phyloP scores from a whole-genome alignment of 768 basidiomycete species.

The Suillus variegatus region DNA sequence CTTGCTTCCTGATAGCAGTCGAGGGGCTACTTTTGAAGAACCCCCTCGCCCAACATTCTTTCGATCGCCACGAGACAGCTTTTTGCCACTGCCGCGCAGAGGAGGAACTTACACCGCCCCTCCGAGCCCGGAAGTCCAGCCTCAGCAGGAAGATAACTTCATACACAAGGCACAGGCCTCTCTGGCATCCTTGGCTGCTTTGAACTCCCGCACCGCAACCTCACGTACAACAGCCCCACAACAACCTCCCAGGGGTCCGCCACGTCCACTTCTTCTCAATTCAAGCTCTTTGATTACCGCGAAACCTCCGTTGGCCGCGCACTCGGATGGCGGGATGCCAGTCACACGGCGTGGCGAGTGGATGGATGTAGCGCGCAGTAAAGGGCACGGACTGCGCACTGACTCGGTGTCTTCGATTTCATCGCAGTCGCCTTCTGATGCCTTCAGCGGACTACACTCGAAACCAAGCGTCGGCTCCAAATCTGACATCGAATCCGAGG shows the following conservation, averaged over 20 bases:
- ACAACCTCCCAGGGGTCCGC: constrained; percentile 49
- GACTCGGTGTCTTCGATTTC: constrained; percentile 67
- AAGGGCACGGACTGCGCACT: constrained; percentile 42
- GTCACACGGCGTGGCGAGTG: constrained; percentile 41
- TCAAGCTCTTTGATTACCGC: constrained; percentile 49
- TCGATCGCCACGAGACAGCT: constrained; percentile 57
- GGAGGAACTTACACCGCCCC: constrained; percentile 29
- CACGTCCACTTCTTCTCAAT: constrained; percentile 66
- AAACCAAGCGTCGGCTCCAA: constrained; percentile 30
- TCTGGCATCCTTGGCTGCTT: constrained; percentile 45
- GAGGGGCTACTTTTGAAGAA: constrained; percentile 44
- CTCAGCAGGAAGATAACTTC: constrained; percentile 30
- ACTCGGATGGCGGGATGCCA: constrained; percentile 39
- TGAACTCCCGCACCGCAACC: constrained; percentile 33
- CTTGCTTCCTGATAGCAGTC: constrained; percentile 42
- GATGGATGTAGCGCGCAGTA: constrained; percentile 47
- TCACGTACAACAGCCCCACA: constrained; percentile 33
- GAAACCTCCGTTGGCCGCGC: constrained; percentile 21
- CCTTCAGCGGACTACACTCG: constrained; percentile 35
- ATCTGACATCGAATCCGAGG: constrained; percentile 62
- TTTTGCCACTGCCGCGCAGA: constrained; percentile 40
- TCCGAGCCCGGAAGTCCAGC: constrained; percentile 29
- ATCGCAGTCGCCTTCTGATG: constrained; percentile 62
- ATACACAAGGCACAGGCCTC: constrained; percentile 40
- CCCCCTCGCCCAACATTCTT: constrained; percentile 62